Evolutionary conservation across 345 rosid species (phyloP).

Genomic region (Anastatica hierochuntica): DNA sequence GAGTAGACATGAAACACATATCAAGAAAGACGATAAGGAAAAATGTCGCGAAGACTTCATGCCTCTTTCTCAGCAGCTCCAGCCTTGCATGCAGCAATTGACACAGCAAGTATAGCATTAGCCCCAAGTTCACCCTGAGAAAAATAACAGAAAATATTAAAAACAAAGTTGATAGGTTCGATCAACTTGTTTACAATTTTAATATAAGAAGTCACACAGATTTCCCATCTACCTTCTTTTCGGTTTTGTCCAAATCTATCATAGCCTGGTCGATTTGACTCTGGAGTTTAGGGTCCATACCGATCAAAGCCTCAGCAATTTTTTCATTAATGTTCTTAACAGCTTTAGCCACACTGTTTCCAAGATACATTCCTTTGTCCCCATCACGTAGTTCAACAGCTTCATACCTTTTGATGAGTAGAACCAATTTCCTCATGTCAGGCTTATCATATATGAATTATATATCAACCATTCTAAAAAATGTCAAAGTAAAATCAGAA

Average conservation of each 20-base stretch:
- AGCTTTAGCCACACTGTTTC: slow-evolving; percentile 85
- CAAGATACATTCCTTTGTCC: slow-evolving; percentile 82
- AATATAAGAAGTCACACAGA: not conserved
- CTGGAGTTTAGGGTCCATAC: slow-evolving; percentile 94
- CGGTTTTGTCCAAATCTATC: slow-evolving; percentile 94
- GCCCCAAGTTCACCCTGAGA: slow-evolving; percentile 77
- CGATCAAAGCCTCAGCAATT: slow-evolving; percentile 74
- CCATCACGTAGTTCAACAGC: slow-evolving; percentile 94
- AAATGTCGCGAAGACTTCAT: slow-evolving; percentile 3
- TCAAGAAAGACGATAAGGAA: not conserved
- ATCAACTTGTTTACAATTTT: not conserved
- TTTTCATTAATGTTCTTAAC: slow-evolving; percentile 84
- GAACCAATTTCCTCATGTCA: slow-evolving; percentile 8
- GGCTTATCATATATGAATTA: not conserved
- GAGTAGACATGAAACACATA: not conserved
- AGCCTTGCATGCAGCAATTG: slow-evolving; percentile 98
- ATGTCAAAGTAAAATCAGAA: not conserved
- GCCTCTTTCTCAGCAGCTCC: slow-evolving; percentile 99
- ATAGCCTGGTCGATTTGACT: slow-evolving; percentile 92
- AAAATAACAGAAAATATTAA: not conserved
- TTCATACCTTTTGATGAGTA: slow-evolving; percentile 52
- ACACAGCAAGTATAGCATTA: slow-evolving; percentile 88
- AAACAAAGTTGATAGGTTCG: not conserved
- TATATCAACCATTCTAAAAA: not conserved
- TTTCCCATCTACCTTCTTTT: slow-evolving; percentile 60